Base-by-base conservation (phyloP, 1,284 basidiomycete species). In the Volvariella surrecta region DNA sequence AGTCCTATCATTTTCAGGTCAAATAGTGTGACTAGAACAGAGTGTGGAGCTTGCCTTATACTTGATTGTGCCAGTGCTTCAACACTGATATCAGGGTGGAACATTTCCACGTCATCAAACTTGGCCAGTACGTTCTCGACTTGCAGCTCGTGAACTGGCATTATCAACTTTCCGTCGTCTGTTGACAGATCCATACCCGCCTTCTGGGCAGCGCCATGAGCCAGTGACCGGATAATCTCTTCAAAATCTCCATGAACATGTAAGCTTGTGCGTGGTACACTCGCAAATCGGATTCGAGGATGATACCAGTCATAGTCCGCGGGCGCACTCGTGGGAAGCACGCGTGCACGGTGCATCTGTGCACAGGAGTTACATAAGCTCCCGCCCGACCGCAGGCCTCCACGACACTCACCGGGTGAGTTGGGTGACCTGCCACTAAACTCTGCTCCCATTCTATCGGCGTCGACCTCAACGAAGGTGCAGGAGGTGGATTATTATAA, bases 91-190 rank as follows among this genome's bases (percentile, higher is more conserved):
- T 62, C 55, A 10, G 61, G 52, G 40, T 62, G 58, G 9, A 74
- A 47, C 22, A 70, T 54, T 37, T 66, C 55, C 2, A 66, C 59
- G 37, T 66, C 59, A 9, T 31, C 49, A 46, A 73, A 69, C 45
- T 64, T 71, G 10, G 57, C 52, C 10, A 53, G 44, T 39, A 76
- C 58, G 44, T 65, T 71, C 15, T 64, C 52, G 16, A 70, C 43
- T 52, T 76, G 73, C 19, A 73, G 54, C 54, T 74, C 72, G 45
- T 74, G 73, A n/a, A 71, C 64, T 9, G 73, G 73, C 57, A 74
- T 63, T 32, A 67, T 57, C 10, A 68, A 48, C 6, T 46, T 59
- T 38, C 47, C 52, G 7, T 54, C 50, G 42, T 59, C 48, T 11
- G 52, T 43, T 9, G 54, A 48, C 3, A 63, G 32, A 13, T 44